These are phyloP conservation scores for Candida qinlingensis DNA, from an alignment of 805 yeast genomes.

Conservation along the genomic window DNA sequence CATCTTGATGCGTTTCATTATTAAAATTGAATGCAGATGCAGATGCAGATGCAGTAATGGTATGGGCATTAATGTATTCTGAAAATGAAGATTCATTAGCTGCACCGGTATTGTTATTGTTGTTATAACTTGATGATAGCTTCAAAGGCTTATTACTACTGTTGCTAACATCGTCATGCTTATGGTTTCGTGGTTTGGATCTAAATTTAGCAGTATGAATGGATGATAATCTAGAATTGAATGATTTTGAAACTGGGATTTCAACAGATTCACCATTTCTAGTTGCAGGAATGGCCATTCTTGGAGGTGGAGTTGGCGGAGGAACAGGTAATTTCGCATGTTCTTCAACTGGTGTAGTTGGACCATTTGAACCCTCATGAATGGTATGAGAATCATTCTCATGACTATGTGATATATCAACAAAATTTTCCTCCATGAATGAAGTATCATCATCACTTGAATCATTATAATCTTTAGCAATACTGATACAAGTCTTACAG, in stretches of 20 bases:
- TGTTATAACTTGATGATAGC: conserved; percentile 4
- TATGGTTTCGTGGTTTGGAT: conserved; percentile 3
- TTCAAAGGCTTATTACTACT: background rate
- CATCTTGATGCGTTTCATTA: conserved; percentile 10
- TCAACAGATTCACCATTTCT: conserved; percentile 75
- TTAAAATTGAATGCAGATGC: conserved; percentile 20
- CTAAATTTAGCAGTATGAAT: conserved; percentile 24
- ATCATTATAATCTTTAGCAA: conserved; percentile 63
- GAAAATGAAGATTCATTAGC: conserved; percentile 19
- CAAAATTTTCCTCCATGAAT: conserved; percentile 29
- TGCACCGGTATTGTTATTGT: background rate
- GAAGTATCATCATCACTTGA: conserved; percentile 59
- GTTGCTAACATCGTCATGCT: background rate
- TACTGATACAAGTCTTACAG: conserved; percentile 64
- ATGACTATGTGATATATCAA: conserved; percentile 17
- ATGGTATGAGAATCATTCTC: conserved; percentile 17
- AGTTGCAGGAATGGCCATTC: conserved; percentile 78
- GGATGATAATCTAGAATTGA: conserved; percentile 20
- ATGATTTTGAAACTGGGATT: conserved; percentile 40
- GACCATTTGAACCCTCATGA: conserved; percentile 9
- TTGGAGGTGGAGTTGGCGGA: conserved; percentile 57
- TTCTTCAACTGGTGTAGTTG: conserved; percentile 20
- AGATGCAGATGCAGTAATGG: conserved; percentile 4
- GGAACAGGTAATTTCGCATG: conserved; percentile 16
- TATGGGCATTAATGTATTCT: conserved; percentile 22